Percentiles rank a stretch among this genome's conserved stretches.
Conservation (phyloP, 2,329 filamentous ascomycete genomes). For the Diplodia scrobiculata region DNA sequence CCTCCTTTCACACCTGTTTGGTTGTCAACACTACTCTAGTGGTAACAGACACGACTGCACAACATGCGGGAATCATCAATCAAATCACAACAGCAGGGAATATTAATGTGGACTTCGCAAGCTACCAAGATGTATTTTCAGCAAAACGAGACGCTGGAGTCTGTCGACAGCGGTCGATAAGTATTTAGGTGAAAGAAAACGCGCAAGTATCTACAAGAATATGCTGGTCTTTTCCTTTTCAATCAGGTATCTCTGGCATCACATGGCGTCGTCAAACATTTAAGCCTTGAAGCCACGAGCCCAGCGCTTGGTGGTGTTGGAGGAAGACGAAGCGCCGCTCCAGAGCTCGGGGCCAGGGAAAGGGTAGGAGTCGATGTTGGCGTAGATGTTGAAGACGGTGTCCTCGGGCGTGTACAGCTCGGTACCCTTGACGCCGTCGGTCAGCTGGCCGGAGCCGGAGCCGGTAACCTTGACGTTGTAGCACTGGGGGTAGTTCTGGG, state of each 20-base stretch:
- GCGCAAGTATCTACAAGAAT: slow-evolving; percentile 22
- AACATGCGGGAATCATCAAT: not conserved
- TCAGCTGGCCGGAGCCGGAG: slow-evolving; percentile 35
- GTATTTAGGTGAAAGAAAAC: not conserved
- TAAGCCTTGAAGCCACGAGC: slow-evolving; percentile 10
- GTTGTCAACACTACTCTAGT: too few relatives aligned
- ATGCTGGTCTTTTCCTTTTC: not conserved
- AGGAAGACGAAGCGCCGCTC: slow-evolving; percentile 12
- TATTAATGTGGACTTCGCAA: slow-evolving; percentile 1
- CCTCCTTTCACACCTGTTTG: too few relatives aligned
- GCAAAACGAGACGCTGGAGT: not conserved
- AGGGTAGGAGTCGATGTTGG: slow-evolving; percentile 17
- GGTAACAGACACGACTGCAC: not conserved
- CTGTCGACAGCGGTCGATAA: not conserved
- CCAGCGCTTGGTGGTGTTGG: slow-evolving; percentile 6
- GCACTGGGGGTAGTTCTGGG: slow-evolving; percentile 44
- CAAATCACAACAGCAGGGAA: not conserved
- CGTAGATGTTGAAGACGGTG: slow-evolving; percentile 29
- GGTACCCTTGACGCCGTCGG: slow-evolving; percentile 39
- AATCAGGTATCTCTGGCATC: not conserved
- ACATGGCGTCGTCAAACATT: not conserved
- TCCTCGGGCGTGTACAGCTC: slow-evolving; percentile 39
- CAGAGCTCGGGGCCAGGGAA: slow-evolving; percentile 28
- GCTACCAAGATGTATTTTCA: slow-evolving; percentile 9
- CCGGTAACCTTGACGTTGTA: slow-evolving; percentile 43